phyloP scores from a whole-genome alignment of 2,329 filamentous ascomycete genomes.

The Lachnellula subtilissima region DNA sequence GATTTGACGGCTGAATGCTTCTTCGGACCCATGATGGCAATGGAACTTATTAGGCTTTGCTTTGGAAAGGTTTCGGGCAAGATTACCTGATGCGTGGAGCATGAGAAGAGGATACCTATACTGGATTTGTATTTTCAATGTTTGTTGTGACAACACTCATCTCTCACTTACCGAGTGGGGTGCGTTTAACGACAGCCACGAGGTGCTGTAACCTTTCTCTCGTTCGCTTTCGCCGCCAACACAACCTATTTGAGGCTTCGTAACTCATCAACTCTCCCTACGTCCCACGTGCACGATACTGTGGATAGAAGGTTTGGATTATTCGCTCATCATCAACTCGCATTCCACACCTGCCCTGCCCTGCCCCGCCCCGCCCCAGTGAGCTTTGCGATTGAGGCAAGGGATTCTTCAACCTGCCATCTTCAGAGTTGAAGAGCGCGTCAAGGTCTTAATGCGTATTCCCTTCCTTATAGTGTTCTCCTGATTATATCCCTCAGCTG shows the following conservation, averaged over 20 bases:
- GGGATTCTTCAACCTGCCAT: not conserved
- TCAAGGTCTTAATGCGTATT: not conserved
- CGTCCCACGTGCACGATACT: not conserved
- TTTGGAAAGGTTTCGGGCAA: not conserved
- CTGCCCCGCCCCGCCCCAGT: too few species aligned
- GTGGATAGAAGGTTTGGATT: not conserved
- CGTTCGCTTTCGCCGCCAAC: too few species aligned
- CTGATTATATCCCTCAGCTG: not conserved
- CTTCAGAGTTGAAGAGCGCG: conserved; percentile 3
- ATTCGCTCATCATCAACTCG: not conserved
- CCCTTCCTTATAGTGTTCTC: not conserved
- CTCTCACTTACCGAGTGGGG: too few species aligned
- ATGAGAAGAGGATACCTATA: not conserved
- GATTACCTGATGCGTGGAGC: not conserved
- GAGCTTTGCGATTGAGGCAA: not conserved
- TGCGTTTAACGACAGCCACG: too few species aligned
- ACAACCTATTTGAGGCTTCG: too few species aligned
- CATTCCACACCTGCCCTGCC: conserved; percentile 1
- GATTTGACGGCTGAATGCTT: conserved; percentile 19
- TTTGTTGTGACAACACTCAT: not conserved
- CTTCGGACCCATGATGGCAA: conserved; percentile 13
- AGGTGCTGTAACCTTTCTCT: too few species aligned
- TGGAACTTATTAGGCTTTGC: not conserved
- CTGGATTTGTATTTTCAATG: not conserved
- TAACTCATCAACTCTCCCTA: not conserved